Percentiles rank a stretch among this genome's conserved stretches.
phyloP scores from a whole-genome alignment of 2,329 filamentous ascomycete genomes.

The Dothistroma pini region DNA sequence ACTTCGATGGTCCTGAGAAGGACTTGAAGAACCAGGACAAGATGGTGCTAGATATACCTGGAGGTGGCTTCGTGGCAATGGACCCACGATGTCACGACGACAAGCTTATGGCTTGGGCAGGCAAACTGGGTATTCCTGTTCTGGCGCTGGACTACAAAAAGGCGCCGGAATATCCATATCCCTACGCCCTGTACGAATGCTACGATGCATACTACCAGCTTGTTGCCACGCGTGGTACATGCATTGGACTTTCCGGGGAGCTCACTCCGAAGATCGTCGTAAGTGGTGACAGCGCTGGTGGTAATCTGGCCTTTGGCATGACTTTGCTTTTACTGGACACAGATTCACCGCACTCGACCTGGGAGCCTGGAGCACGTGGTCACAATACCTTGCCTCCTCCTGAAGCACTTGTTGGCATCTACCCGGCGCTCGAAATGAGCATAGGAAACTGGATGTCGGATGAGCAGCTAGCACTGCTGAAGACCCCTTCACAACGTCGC shows the following conservation, averaged over 20 bases:
- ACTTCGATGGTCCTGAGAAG: slow-evolving; percentile 83
- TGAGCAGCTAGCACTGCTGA: slow-evolving; percentile 92
- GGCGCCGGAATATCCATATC: slow-evolving; percentile 79
- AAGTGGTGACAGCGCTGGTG: slow-evolving; percentile 77
- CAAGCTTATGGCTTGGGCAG: slow-evolving; percentile 88
- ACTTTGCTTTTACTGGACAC: slow-evolving; percentile 85
- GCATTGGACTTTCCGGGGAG: slow-evolving; percentile 68
- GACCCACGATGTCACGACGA: slow-evolving; percentile 91
- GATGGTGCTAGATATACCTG: slow-evolving; percentile 83
- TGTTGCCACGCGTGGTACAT: slow-evolving; percentile 67
- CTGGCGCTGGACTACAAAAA: slow-evolving; percentile 89
- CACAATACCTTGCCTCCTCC: slow-evolving; percentile 52
- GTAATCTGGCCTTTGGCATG: slow-evolving; percentile 74
- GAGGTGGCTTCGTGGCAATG: slow-evolving; percentile 96
- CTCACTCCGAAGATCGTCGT: slow-evolving; percentile 65
- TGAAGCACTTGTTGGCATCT: slow-evolving; percentile 78
- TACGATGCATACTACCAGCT: slow-evolving; percentile 80
- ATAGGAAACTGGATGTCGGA: slow-evolving; percentile 99
- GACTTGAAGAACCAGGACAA: slow-evolving; percentile 72
- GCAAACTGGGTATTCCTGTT: slow-evolving; percentile 80
- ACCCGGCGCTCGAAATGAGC: slow-evolving; percentile 91
- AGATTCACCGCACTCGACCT: slow-evolving; percentile 39
- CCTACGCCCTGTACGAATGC: slow-evolving; percentile 81
- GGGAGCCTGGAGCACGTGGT: slow-evolving; percentile 38
- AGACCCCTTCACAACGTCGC: slow-evolving; percentile 72